Evolutionary conservation across 2,329 filamentous ascomycete species (phyloP).

Genomic region (Trichoderma aggressivum): DNA sequence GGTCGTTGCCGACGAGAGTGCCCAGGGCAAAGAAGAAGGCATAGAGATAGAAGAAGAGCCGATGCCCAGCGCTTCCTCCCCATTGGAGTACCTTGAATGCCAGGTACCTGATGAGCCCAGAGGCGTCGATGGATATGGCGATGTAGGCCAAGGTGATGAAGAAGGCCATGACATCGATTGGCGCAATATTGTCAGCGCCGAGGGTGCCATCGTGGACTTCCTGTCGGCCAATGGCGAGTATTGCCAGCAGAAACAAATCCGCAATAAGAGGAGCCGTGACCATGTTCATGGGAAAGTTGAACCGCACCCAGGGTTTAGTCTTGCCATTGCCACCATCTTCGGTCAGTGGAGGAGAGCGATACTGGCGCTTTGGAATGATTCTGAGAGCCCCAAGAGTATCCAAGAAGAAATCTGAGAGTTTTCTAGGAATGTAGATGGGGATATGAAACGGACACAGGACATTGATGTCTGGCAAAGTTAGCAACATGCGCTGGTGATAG

Average conservation of each 20-base stretch:
- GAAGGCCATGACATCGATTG: slow-evolving; percentile 71
- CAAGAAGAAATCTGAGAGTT: slow-evolving; percentile 43
- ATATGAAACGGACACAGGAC: slow-evolving; percentile 68
- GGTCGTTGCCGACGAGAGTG: slow-evolving; percentile 70
- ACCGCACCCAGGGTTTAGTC: slow-evolving; percentile 42
- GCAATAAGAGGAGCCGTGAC: slow-evolving; percentile 68
- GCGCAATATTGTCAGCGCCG: slow-evolving; percentile 62
- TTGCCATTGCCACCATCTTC: slow-evolving; percentile 29
- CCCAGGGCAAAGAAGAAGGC: slow-evolving; percentile 67
- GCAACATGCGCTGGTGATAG: background rate
- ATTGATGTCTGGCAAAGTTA: slow-evolving; percentile 52
- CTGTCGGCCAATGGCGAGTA: slow-evolving; percentile 60
- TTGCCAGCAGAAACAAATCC: slow-evolving; percentile 68
- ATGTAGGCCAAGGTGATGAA: slow-evolving; percentile 74
- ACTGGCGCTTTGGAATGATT: slow-evolving; percentile 47
- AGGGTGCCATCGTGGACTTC: slow-evolving; percentile 69
- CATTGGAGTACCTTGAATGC: slow-evolving; percentile 68
- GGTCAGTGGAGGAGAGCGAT: slow-evolving; percentile 24
- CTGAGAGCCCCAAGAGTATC: slow-evolving; percentile 38
- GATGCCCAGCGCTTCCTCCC: slow-evolving; percentile 63
- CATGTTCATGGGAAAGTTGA: slow-evolving; percentile 65
- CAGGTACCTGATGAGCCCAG: slow-evolving; percentile 66
- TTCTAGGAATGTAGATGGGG: slow-evolving; percentile 57
- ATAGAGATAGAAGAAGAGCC: slow-evolving; percentile 70
- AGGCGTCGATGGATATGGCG: slow-evolving; percentile 73